A percentile compares a stretch with the other conserved stretches of the same genome.
Conservation (phyloP, 2,329 filamentous ascomycete species). For the Aspergillus viridinutans region DNA sequence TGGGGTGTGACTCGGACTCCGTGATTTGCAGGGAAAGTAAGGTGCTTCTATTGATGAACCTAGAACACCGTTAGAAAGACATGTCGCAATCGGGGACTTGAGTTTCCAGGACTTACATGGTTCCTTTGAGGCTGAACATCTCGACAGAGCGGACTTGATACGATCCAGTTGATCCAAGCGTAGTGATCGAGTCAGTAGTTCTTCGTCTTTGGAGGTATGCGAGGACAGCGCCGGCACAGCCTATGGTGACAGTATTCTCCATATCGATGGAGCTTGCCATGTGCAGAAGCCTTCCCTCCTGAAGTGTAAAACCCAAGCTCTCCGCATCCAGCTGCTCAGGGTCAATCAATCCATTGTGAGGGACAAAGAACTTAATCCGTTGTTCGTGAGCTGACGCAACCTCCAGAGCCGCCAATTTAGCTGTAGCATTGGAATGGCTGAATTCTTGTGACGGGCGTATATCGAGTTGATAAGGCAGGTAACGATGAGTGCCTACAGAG, state of each 20-base stretch:
- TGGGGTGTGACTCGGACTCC: slow-evolving; percentile 76
- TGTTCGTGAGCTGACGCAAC: slow-evolving; percentile 47
- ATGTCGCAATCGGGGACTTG: neutral
- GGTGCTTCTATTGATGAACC: slow-evolving; percentile 80
- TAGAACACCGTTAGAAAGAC: slow-evolving; percentile 35
- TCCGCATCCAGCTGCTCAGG: slow-evolving; percentile 37
- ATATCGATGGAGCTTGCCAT: slow-evolving; percentile 69
- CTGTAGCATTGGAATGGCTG: slow-evolving; percentile 60
- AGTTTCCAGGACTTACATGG: slow-evolving; percentile 47
- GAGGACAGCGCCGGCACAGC: slow-evolving; percentile 85
- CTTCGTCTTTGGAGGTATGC: slow-evolving; percentile 68
- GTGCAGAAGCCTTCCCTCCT: slow-evolving; percentile 62
- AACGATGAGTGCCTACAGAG: slow-evolving; percentile 44
- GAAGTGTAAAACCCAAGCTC: slow-evolving; percentile 47
- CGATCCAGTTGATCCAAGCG: slow-evolving; percentile 50
- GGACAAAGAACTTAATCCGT: slow-evolving; percentile 56
- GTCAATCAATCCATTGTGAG: slow-evolving; percentile 51
- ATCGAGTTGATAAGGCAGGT: slow-evolving; percentile 60
- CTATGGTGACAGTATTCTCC: slow-evolving; percentile 69
- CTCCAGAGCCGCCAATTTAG: slow-evolving; percentile 59
- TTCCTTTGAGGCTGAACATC: slow-evolving; percentile 67
- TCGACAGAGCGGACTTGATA: slow-evolving; percentile 63
- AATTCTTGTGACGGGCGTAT: slow-evolving; percentile 70
- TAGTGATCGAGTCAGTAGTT: slow-evolving; percentile 59
- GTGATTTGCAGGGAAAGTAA: slow-evolving; percentile 80